phyloP scores from a whole-genome alignment of 2,329 filamentous ascomycete genomes.

The Tolypocladium cylindrosporum region DNA sequence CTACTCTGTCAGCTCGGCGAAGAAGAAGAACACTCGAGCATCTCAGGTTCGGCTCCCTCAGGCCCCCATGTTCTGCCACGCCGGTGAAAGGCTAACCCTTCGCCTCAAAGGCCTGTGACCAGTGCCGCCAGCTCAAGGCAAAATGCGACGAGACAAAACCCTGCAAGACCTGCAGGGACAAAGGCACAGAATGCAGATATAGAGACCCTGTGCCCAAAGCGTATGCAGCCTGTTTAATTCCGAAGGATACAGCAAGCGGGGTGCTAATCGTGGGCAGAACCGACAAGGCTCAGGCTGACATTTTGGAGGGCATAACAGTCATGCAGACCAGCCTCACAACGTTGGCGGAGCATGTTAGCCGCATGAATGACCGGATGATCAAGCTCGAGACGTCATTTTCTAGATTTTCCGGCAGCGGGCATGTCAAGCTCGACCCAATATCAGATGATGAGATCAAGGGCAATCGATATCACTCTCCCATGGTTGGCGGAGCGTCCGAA shows the following conservation, averaged over 20 bases:
- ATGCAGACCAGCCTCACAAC: conserved; percentile 27
- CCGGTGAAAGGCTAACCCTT: conserved; percentile 5
- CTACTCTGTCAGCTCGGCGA: conserved; percentile 31
- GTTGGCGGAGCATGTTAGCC: conserved; percentile 26
- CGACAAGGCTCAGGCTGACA: conserved; percentile 51
- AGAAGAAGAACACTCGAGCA: conserved; percentile 55
- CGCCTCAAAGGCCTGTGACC: conserved; percentile 67
- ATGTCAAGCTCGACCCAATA: conserved; percentile 16
- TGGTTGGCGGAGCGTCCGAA: conserved; percentile 3
- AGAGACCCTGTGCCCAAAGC: conserved; percentile 86
- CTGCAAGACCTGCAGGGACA: conserved; percentile 81
- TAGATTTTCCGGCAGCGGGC: conserved; percentile 8
- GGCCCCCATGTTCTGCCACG: background rate
- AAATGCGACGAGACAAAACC: conserved; percentile 85
- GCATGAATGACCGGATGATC: conserved; percentile 25
- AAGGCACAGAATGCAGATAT: conserved; percentile 75
- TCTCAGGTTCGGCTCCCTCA: conserved; percentile 38
- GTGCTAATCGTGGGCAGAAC: conserved; percentile 25
- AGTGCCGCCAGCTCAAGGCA: conserved; percentile 76
- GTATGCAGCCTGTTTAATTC: conserved; percentile 32
- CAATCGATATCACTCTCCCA: conserved; percentile 10
- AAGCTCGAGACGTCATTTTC: conserved; percentile 22
- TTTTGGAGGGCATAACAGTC: conserved; percentile 42
- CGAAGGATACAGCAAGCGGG: background rate
- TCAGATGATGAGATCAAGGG: conserved; percentile 19